phyloP scores from a whole-genome alignment of 192 early-diverging fungal genomes.

The Geranomyces michiganensis region DNA sequence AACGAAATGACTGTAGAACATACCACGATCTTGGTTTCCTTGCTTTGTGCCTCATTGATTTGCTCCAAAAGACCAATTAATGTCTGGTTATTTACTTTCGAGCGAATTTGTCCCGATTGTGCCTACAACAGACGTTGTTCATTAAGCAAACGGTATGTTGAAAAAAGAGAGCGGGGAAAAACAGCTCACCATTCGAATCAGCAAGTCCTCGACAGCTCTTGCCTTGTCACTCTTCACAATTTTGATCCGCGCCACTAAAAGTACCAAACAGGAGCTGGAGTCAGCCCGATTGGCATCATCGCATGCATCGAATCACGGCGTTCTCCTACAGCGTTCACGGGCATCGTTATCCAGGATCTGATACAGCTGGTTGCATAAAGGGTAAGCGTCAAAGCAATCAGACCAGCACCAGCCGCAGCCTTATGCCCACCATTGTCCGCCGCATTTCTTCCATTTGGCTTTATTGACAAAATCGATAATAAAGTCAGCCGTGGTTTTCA shows the following conservation, averaged over 20 bases:
- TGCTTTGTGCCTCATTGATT: conserved; percentile 71
- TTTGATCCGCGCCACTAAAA: conserved; percentile 79
- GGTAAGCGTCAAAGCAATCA: not conserved
- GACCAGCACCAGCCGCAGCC: not conserved
- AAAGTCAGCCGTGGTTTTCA: too few relatives aligned
- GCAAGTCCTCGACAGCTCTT: conserved; percentile 83
- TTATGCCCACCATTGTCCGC: conserved; percentile 63
- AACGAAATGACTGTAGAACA: conserved; percentile 7
- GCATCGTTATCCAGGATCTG: conserved; percentile 83
- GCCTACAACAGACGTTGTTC: conserved; percentile 41
- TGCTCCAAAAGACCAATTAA: conserved; percentile 85
- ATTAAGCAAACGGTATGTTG: not conserved
- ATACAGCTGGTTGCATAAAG: conserved; percentile 54
- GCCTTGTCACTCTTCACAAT: conserved; percentile 91
- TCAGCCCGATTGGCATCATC: not conserved
- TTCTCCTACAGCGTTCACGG: conserved; percentile 72
- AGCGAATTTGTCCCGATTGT: conserved; percentile 76
- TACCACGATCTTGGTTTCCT: conserved; percentile 79
- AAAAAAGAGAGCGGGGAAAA: too few relatives aligned
- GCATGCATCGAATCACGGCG: not conserved
- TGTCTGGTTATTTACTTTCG: conserved; percentile 81
- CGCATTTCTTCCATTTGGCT: conserved; percentile 89
- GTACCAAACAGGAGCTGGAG: not conserved
- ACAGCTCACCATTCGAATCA: conserved; percentile 78
- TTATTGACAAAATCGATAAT: too few relatives aligned